phyloP scores from a whole-genome alignment of 75 land plant species.

The Selaginella tamariscina region DNA sequence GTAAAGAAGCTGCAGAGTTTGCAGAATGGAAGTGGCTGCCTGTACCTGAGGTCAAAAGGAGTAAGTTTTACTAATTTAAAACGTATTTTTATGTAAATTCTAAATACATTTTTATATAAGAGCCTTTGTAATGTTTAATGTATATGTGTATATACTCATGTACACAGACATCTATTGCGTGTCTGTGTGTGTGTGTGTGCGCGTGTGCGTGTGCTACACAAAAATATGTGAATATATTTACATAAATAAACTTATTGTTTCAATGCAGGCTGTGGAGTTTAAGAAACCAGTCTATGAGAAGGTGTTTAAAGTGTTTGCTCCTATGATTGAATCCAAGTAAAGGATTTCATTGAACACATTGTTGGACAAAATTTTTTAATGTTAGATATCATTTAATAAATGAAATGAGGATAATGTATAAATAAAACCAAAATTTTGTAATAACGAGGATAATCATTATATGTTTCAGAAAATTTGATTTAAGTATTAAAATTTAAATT shows the following conservation, averaged over 20 bases:
- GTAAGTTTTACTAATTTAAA: constrained; percentile 24
- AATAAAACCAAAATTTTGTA: no score
- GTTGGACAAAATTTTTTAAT: no score
- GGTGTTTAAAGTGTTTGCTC: constrained; percentile 42
- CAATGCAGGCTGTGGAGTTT: constrained; percentile 65
- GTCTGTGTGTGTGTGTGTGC: background rate
- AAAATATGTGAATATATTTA: constrained; percentile 3
- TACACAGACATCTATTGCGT: background rate
- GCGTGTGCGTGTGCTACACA: background rate
- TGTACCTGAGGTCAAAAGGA: constrained; percentile 44
- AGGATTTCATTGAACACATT: no score
- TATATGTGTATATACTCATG: no score
- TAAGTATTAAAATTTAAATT: no score
- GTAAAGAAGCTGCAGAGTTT: constrained; percentile 65
- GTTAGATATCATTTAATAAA: no score
- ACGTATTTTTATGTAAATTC: no score
- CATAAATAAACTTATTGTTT: background rate
- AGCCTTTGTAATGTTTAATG: no score
- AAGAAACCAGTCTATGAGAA: constrained; percentile 61
- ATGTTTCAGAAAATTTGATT: no score
- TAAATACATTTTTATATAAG: no score
- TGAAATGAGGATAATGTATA: no score
- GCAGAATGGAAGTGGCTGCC: constrained; percentile 89
- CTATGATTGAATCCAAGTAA: constrained; percentile 19
- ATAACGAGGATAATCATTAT: no score